Evolutionary conservation across 23 red algal genomes (phyloP), one percentile per base, ranked within the genome.

Genomic region (Gracilaria caudata): DNA sequence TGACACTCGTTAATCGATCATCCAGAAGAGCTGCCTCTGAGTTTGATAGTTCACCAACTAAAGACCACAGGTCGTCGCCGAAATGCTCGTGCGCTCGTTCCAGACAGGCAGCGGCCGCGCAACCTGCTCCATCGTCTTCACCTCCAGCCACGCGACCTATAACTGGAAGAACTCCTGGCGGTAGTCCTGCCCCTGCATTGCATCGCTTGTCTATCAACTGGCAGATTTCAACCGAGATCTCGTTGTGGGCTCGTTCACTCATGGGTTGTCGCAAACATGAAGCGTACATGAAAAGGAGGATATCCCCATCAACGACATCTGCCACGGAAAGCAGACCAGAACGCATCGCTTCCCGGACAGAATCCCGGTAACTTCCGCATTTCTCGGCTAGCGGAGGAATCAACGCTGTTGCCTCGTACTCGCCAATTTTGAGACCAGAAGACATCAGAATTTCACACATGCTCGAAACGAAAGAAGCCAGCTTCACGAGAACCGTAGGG

Each of bases 371-470:
- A 55, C 81, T 86, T 7, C 81, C 90, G 32, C 60, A 59, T 49
- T 86, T 85, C 23, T 93, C 90, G 5, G 85, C 80, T 36, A 93
- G 33, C 1, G 82, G 80, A 20, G 90, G 90, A 66, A 93, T 63
- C 30, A 93, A 47, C 33, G 90, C 82, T 33, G 76, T 86, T 51
- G 90, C 81, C 56, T 93, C 90, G 74, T 93, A 93, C 56, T 93
- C 90, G 43, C 70, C 75, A 19, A 93, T 64, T 26, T 78, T 84
- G 39, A 70, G 44, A 29, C 90, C 90, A 23, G 90, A 87, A 55
- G 90, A 85, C 39, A 93, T 80, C 11, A 93, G 63, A 32, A 93
- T 73, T 60, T 93, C 90, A 71, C 80, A 85, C 24, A 93, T 85
- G 41, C 58, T 79, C 44, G 90, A 86, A 36, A 93, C 80, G 73